Percentiles rank a stretch among this genome's conserved stretches.
Conservation (phyloP, 805 yeast species). For the Tetrapisispora pingtungensis region DNA sequence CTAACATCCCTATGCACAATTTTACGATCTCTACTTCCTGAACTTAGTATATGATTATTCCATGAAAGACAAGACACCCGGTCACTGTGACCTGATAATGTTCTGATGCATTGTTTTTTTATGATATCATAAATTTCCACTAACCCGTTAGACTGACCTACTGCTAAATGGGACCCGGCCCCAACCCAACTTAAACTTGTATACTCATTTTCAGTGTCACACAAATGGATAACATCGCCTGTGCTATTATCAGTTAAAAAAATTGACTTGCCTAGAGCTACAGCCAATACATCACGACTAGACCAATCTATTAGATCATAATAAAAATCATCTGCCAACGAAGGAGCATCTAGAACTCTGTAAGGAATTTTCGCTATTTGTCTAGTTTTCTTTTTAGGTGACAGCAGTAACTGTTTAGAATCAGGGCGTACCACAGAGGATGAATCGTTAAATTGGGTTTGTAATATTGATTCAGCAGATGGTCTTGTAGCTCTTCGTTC, state of each 20-base stretch:
- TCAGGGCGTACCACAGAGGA: conserved; percentile 84
- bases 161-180: conserved; percentile 86
- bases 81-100: conserved; percentile 83
- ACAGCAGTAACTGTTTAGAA: conserved; percentile 64
- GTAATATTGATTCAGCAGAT: conserved; percentile 48
- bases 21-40: conserved; percentile 79
- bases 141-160: conserved; percentile 77
- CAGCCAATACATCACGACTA: conserved; percentile 75
- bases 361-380: conserved; percentile 79
- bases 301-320: conserved; percentile 95
- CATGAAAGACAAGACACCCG: conserved; percentile 85
- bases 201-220: conserved; percentile 66
- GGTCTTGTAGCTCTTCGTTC: conserved; percentile 60
- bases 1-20: conserved; percentile 90
- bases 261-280: conserved; percentile 79
- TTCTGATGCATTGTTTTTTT: conserved; percentile 68
- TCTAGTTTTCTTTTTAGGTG: conserved; percentile 74
- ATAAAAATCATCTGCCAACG: conserved; percentile 86
- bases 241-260: conserved; percentile 85
- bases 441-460: conserved; percentile 55
- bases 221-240: conserved; percentile 71
- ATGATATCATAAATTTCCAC: conserved; percentile 95
- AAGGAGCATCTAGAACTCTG: conserved; percentile 93
- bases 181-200: conserved; percentile 91
- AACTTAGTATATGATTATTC: conserved; percentile 81